Base-by-base conservation (phyloP, 495 filamentous ascomycete species). In the Trichoderma reesei region DNA sequence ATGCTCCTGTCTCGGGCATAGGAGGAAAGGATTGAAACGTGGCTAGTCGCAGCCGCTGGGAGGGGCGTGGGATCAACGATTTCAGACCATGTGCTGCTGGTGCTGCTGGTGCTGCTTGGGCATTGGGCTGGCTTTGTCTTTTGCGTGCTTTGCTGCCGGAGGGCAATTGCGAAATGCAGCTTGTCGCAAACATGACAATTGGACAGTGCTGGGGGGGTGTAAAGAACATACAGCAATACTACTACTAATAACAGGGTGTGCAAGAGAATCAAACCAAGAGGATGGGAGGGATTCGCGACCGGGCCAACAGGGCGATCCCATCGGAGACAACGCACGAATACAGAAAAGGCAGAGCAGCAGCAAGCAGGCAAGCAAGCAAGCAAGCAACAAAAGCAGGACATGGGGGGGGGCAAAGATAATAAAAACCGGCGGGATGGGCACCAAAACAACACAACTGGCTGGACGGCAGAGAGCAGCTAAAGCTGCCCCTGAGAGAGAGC, bases 141-240 rank as follows among this genome's bases (percentile, higher is more conserved):
- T n/a, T n/a, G n/a, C n/a, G n/a, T n/a, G 51, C 14, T 56, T 13
- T 6, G 51, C 11, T 56, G 11, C 51, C 20, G 51, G 10, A 11
- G 51, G n/a, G n/a, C n/a, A n/a, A n/a, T n/a, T n/a, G n/a, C n/a
- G n/a, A 20, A 56, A 56, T 34, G 51, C 51, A 56, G 20, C 51
- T 33, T 56, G 51, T 56, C 51, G 51, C 26, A 56, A 56, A 56
- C 18, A 56, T 56, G 51, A 56, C 51, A 56, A 56, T 56, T 34
- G 51, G 20, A 56, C 34, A 33, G 34, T 31, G 51, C 31, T 26
- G 51, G 51, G 51, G 51, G 16, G 26, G 41, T 14, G 14, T 1
- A 48, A 31, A 8, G 18, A 18, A 16, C 26, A 51, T n/a, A 4
- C 41, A 44, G 3, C 11, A 4, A 20, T 51, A 18, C 20, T 18